Evolutionary conservation across 108 stramenopile genomes (phyloP), one percentile per base, ranked within the genome.

Genomic region (Nannochloropsis salina): DNA sequence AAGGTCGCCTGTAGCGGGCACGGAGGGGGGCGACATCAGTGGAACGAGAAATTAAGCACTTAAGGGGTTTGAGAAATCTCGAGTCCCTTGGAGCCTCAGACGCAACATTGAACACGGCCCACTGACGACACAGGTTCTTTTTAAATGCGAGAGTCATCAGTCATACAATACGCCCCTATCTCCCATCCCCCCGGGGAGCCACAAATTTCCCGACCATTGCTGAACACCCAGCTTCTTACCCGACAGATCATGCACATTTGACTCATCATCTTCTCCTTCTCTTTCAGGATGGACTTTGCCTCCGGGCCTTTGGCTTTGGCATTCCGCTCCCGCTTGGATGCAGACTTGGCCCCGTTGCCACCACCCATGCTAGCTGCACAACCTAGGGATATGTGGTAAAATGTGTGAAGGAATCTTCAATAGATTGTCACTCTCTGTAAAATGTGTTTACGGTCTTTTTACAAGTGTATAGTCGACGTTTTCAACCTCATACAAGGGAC

Each of bases 161-260:
- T 31, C 31, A 31, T 31, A 31, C 31, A 31, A 31, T 31, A 31
- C 31, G 31, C 31, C 31, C 31, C 31, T 31, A 31, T 31, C 31
- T 31, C 31, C 31, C 31, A 31, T 31, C 31, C 31, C 31, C 31
- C 31, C 31, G 31, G 31, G 31, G 31, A 31, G 31, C 31, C 31
- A 31, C 31, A 31, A 31, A 31, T 31, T 51, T 51, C 61, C 61
- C 61, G 61, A 74, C n/a, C 4, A 6, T 74, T 74, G 20, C 61
- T 74, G 1, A 15, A 4, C 61, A 74, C 15, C 20, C 20, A 15
- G n/a, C n/a, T 74, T 4, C 61, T 74, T 74, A 74, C 61, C n/a
- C 61, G 61, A n/a, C 61, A 74, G n/a, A 74, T 74, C 61, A 74
- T 74, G 61, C 61, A 74, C 61, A 74, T 74, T n/a, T 74, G 61